Percentiles rank a stretch among this genome's conserved stretches.
phyloP scores from a whole-genome alignment of 129 eudicot genomes.

The Flaveria brownii region DNA sequence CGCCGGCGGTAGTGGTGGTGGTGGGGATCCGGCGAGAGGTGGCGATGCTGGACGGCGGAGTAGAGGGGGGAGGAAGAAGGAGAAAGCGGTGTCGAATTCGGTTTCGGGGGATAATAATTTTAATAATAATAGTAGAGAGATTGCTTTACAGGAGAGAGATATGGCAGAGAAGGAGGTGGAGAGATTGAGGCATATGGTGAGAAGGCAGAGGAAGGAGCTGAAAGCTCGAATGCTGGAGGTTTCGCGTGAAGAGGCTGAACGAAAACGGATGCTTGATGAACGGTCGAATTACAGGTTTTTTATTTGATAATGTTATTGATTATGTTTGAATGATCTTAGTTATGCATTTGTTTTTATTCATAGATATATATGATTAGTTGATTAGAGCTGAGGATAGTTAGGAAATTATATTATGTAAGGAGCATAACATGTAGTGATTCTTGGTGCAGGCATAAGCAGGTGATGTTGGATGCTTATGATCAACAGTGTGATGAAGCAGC shows the following conservation, averaged over 20 bases:
- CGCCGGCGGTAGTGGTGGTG: background rate
- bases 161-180: conserved; percentile 98
- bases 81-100: conserved; percentile 35
- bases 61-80: conserved; percentile 57
- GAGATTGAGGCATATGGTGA: conserved; percentile 82
- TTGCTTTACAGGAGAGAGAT: conserved; percentile 82
- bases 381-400: background rate
- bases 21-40: conserved; percentile 13
- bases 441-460: conserved; percentile 88
- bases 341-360: background rate
- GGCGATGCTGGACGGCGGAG: conserved; percentile 33
- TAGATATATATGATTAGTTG: background rate
- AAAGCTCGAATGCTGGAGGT: conserved; percentile 91
- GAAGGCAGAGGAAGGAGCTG: conserved; percentile 88
- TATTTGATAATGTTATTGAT: background rate
- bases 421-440: conserved; percentile 13
- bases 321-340: background rate
- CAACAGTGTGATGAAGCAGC: conserved; percentile 98
- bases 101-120: conserved; percentile 31
- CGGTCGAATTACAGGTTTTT: conserved; percentile 80
- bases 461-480: conserved; percentile 90
- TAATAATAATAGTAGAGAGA: conserved; percentile 49
- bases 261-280: conserved; percentile 96
- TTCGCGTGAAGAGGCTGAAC: conserved; percentile 86
- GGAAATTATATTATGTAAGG: background rate